These are phyloP conservation scores for Graphiopsis chlorocephala DNA, from an alignment of 2,329 filamentous ascomycete genomes.

Conservation along the genomic window DNA sequence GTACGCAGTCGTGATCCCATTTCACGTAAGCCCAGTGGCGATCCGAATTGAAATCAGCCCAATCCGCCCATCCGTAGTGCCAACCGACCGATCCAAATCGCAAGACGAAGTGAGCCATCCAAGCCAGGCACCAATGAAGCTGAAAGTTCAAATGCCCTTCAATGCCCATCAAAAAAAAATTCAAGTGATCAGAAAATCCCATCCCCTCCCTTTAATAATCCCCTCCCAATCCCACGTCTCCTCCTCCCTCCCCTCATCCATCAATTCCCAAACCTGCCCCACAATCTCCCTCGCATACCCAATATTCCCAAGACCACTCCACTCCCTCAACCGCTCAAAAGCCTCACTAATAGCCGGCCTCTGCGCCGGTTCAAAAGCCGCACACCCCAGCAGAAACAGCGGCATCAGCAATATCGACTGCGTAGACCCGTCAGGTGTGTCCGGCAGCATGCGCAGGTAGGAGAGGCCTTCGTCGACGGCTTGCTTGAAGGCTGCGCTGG, in stretches of 20 bases:
- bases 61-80: not conserved
- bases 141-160: not conserved
- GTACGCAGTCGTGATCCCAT: not conserved
- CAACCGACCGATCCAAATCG: no score
- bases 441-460: constrained; percentile 55
- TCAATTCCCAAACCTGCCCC: constrained; percentile 56
- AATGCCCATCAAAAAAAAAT: not conserved
- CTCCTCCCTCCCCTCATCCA: constrained; percentile 54
- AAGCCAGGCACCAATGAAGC: not conserved
- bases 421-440: constrained; percentile 39
- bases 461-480: constrained; percentile 58
- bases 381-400: constrained; percentile 60
- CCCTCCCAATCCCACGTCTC: constrained; percentile 64
- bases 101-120: not conserved
- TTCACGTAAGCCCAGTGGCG: not conserved
- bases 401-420: constrained; percentile 61
- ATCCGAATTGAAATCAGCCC: not conserved
- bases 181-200: constrained; percentile 61
- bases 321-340: constrained; percentile 54
- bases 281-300: constrained; percentile 55
- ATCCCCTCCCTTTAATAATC: constrained; percentile 56
- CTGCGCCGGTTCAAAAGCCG: constrained; percentile 56
- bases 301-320: constrained; percentile 59
- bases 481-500: constrained; percentile 53
- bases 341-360: constrained; percentile 54